Evolutionary conservation across 2,329 filamentous ascomycete genomes (phyloP), one percentile per base, ranked within the genome.

Genomic region (Aquanectria penicillioides): DNA sequence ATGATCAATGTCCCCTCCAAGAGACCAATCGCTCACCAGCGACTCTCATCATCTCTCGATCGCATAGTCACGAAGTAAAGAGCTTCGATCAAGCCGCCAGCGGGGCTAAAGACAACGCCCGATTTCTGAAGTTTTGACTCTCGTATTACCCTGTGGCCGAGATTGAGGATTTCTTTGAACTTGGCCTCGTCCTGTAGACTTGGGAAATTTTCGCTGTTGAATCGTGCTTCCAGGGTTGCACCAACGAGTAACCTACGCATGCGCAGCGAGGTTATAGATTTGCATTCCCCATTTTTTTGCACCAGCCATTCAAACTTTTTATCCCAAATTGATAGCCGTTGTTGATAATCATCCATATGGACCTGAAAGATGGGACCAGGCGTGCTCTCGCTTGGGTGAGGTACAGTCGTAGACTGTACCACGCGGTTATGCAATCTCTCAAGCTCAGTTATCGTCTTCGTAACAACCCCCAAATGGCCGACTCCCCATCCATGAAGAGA

Each of bases 11-110:
- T 12, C 2, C 22, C 17, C 10, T 11, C 11, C 22, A 57, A 40
- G 2, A 57, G 34, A 15, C 25, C 15, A 10, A 43, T 6, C 6
- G 44, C 53, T 13, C 15, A 17, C 11, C 6, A 10, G 2, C 36
- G 37, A 3, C 22, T 17, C 6, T 4, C 11, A 1, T 12, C 3
- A 5, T 43, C 22, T 10, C n/a, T 4, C 3, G 13, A 34, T n/a
- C 17, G 11, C 8, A 36, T 44, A 6, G 53, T 37, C 43, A 43
- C 53, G 13, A 57, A 57, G 3, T 41, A 57, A 5, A 57, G 20
- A 2, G 36, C 53, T 36, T 57, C 44, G 22, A 57, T 28, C 20
- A 50, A 43, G 4, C 53, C 53, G 10, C 36, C 53, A 8, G 33
- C 15, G 5, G 44, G 36, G 11, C 17, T 57, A n/a, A 37, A 57